A percentile compares a stretch with the other conserved stretches of the same genome.
phyloP scores from a whole-genome alignment of 139 green algal species.

The Coelastrella sp. region DNA sequence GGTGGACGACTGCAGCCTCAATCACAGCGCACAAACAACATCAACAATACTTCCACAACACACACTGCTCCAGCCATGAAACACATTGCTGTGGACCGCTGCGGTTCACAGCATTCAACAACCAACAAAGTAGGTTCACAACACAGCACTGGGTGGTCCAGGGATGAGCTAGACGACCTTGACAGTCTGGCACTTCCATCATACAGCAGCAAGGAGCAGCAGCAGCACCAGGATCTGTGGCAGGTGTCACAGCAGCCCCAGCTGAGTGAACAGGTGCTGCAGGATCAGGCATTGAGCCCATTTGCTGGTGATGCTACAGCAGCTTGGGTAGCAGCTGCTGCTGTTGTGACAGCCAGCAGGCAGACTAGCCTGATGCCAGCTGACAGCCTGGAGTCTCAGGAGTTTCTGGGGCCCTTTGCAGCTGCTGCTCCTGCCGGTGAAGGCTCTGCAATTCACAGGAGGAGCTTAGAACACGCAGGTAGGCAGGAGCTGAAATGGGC shows the following conservation, averaged over 20 bases:
- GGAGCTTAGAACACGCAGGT: slow-evolving; percentile 15
- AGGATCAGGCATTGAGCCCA: neutral
- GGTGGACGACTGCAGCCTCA: too few relatives aligned
- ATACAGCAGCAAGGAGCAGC: neutral
- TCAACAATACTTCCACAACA: neutral
- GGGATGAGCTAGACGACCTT: too few relatives aligned
- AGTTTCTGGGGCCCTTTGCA: neutral
- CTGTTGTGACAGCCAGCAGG: neutral
- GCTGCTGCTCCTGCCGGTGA: neutral
- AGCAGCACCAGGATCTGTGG: neutral
- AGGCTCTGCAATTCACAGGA: neutral
- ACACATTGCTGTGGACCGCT: too few relatives aligned
- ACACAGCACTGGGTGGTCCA: too few relatives aligned
- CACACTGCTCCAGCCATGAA: too few relatives aligned
- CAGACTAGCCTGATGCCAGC: neutral
- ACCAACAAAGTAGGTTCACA: too few relatives aligned
- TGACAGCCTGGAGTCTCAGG: neutral
- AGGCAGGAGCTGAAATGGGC: too few relatives aligned
- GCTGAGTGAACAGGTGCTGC: neutral
- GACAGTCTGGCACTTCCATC: too few relatives aligned
- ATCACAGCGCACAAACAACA: neutral
- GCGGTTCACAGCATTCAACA: too few relatives aligned
- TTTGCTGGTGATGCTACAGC: neutral
- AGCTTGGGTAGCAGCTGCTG: slow-evolving; percentile 6
- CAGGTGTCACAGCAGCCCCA: neutral